A percentile compares a stretch with the other conserved stretches of the same genome.
These are phyloP conservation scores for Trichophyton schoenleinii DNA, from an alignment of 2,329 filamentous ascomycete species.

Conservation along the genomic window DNA sequence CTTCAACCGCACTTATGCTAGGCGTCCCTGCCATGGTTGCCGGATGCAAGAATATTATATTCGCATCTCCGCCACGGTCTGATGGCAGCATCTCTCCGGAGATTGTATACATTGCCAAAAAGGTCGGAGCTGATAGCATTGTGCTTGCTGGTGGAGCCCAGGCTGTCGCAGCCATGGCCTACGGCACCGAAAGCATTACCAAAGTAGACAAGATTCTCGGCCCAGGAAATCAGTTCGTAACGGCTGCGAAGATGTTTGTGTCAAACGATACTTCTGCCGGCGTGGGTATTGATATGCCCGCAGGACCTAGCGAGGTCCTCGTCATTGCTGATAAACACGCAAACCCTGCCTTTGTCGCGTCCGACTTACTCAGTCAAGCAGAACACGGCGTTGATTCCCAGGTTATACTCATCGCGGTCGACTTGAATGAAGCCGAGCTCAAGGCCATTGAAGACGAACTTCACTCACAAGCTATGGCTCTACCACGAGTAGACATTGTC, in stretches of 20 bases:
- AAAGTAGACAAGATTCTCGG: conserved; percentile 99
- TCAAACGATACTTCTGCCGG: conserved; percentile 93
- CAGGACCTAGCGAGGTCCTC: conserved; percentile 91
- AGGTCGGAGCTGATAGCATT: conserved; percentile 89
- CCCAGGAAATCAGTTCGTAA: conserved; percentile 96
- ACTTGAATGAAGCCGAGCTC: conserved; percentile 59
- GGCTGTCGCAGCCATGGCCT: conserved; percentile 91
- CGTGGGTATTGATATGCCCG: conserved; percentile 96
- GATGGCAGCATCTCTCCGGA: conserved; percentile 90
- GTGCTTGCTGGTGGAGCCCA: conserved; percentile 92
- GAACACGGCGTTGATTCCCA: conserved; percentile 96
- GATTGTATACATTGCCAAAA: conserved; percentile 95
- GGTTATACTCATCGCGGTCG: conserved; percentile 79
- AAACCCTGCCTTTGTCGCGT: conserved; percentile 89
- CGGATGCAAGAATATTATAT: conserved; percentile 85
- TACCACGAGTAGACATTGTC: conserved; percentile 89
- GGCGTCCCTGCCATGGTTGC: conserved; percentile 96
- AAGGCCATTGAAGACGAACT: conserved; percentile 82
- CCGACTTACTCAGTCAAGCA: conserved; percentile 85
- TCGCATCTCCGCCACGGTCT: conserved; percentile 78
- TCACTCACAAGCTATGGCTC: conserved; percentile 69
- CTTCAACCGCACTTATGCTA: conserved; percentile 93
- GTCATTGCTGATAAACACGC: conserved; percentile 81
- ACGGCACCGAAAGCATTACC: conserved; percentile 83
- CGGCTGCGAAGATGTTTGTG: conserved; percentile 95